phyloP scores from a whole-genome alignment of 1,284 basidiomycete species.

The Porodaedalea pini region DNA sequence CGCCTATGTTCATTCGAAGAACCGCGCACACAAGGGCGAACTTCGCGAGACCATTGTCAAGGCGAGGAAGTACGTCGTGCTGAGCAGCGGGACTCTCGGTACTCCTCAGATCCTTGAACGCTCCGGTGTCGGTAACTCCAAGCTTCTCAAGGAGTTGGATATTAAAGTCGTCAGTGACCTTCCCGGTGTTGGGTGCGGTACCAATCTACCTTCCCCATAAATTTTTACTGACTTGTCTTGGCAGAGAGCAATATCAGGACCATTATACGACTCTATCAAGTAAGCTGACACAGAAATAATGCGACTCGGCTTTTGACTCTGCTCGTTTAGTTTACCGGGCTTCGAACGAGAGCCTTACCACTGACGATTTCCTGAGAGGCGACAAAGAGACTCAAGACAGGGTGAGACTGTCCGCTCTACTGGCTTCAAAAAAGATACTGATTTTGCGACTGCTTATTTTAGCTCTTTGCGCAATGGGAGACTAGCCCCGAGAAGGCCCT shows the following conservation, averaged over 20 bases:
- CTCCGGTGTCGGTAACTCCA: slow-evolving; percentile 59
- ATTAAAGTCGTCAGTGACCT: slow-evolving; percentile 65
- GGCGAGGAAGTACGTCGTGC: slow-evolving; percentile 61
- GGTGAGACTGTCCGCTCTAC: slow-evolving; percentile 28
- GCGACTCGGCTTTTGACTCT: background rate
- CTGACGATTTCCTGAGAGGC: slow-evolving; percentile 68
- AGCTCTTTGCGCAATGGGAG: slow-evolving; percentile 68
- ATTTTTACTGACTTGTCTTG: background rate
- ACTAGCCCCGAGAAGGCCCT: slow-evolving; percentile 64
- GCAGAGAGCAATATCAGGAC: slow-evolving; percentile 67
- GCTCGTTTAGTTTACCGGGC: slow-evolving; percentile 59
- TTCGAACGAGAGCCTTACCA: slow-evolving; percentile 57
- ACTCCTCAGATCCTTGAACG: slow-evolving; percentile 70
- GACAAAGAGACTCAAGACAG: slow-evolving; percentile 55
- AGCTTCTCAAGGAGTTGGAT: slow-evolving; percentile 51
- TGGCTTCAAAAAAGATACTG: slow-evolving; percentile 3
- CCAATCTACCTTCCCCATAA: background rate
- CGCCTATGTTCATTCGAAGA: slow-evolving; percentile 61
- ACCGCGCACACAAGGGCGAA: slow-evolving; percentile 51
- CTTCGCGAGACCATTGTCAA: slow-evolving; percentile 58
- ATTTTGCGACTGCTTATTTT: background rate
- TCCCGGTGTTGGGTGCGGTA: slow-evolving; percentile 61
- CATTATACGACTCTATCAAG: slow-evolving; percentile 67
- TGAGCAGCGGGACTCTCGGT: slow-evolving; percentile 64
- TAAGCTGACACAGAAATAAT: slow-evolving; percentile 29